A percentile compares a stretch with the other conserved stretches of the same genome.
phyloP scores from a whole-genome alignment of 2,329 filamentous ascomycete species.

The Ascochyta clinopodiicola region DNA sequence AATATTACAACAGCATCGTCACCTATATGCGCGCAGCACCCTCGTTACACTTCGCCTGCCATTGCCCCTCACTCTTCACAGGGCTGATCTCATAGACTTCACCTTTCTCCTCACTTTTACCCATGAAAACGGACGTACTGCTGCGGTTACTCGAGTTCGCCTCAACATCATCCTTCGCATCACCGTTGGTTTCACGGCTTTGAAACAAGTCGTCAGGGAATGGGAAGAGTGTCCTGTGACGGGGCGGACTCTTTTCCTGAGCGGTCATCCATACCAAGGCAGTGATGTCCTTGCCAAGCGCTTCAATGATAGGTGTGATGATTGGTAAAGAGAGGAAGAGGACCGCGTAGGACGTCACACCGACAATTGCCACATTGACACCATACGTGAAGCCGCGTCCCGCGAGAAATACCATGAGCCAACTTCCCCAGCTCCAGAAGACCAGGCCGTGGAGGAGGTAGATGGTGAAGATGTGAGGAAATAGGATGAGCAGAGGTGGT shows the following conservation, averaged over 20 bases:
- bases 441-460: conserved; percentile 58
- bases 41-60: neutral
- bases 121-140: neutral
- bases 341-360: conserved; percentile 45
- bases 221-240: conserved; percentile 42
- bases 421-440: conserved; percentile 53
- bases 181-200: conserved; percentile 16
- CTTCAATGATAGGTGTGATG: conserved; percentile 49
- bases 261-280: conserved; percentile 47
- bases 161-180: conserved; percentile 12
- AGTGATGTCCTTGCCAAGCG: conserved; percentile 50
- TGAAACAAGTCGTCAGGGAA: conserved; percentile 34
- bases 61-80: neutral
- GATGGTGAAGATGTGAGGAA: conserved; percentile 59
- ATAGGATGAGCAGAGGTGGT: conserved; percentile 50
- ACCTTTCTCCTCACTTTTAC: neutral
- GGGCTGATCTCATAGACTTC: neutral
- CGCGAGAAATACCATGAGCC: conserved; percentile 46
- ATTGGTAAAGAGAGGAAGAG: conserved; percentile 45
- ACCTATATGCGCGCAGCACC: neutral
- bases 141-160: conserved; percentile 4
- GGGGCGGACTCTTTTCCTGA: conserved; percentile 43
- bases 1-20: neutral
- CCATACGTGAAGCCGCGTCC: conserved; percentile 41
- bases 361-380: conserved; percentile 45